Evolutionary conservation across 2,329 filamentous ascomycete genomes (phyloP).

Genomic region (Cladophialophora psammophila): DNA sequence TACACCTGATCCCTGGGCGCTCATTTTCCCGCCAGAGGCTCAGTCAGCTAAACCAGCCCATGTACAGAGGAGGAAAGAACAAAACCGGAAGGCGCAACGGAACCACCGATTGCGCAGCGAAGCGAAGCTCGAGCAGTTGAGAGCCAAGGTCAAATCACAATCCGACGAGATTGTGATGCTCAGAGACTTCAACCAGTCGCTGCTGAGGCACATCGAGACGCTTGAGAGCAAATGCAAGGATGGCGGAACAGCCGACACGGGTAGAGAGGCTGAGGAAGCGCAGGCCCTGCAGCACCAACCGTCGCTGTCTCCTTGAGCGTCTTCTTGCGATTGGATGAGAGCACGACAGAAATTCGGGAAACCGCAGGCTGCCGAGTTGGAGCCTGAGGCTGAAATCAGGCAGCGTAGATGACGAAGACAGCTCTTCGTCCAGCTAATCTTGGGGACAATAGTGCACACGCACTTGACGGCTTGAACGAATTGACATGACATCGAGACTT

Average conservation of each 20-base stretch:
- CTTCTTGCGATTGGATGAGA: slow-evolving; percentile 1
- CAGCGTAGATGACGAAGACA: slow-evolving; percentile 25
- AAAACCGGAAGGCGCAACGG: slow-evolving; percentile 35
- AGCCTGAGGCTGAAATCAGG: slow-evolving; percentile 14
- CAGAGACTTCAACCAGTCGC: slow-evolving; percentile 27
- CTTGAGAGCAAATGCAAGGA: slow-evolving; percentile 14
- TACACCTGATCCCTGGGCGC: background rate
- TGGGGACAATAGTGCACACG: background rate
- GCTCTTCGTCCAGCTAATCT: slow-evolving; percentile 18
- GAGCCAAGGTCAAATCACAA: slow-evolving; percentile 26
- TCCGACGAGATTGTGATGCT: slow-evolving; percentile 31
- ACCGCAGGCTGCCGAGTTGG: background rate
- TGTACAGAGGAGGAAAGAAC: slow-evolving; percentile 31
- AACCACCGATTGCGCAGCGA: slow-evolving; percentile 35
- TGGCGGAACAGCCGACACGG: slow-evolving; percentile 10
- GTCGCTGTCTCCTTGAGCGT: slow-evolving; percentile 4
- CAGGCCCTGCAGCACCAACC: background rate
- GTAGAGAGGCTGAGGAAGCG: slow-evolving; percentile 1
- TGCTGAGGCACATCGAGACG: slow-evolving; percentile 27
- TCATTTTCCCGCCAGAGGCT: background rate
- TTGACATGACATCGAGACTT: background rate
- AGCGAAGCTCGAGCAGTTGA: slow-evolving; percentile 31
- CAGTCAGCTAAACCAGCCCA: slow-evolving; percentile 12
- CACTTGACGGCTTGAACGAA: background rate
- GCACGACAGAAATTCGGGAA: background rate